A percentile compares a stretch with the other conserved stretches of the same genome.
Conservation (phyloP, 208 protist genomes). For the Wallacemonas collosoma region DNA sequence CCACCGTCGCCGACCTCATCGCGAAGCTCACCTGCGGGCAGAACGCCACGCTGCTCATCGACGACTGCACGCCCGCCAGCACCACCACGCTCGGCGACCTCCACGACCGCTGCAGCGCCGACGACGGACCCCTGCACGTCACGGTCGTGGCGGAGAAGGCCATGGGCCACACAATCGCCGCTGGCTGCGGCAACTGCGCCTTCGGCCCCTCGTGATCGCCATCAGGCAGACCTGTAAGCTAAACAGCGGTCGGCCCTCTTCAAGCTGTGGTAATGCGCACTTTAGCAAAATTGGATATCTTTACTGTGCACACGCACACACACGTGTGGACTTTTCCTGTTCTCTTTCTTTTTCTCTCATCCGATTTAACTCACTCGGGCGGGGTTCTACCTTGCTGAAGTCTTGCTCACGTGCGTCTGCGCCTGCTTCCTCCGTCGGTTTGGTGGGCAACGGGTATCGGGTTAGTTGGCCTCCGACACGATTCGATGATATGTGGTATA, state of each 20-base stretch:
- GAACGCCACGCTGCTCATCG: constrained; percentile 22
- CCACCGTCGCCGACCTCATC: constrained; percentile 23
- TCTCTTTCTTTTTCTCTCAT: too few species aligned
- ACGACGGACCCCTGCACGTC: constrained; percentile 35
- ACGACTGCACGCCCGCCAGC: constrained; percentile 25
- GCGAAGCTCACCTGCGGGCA: constrained; percentile 4
- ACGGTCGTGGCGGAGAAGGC: constrained; percentile 17
- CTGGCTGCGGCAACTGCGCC: background rate
- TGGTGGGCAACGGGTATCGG: too few species aligned
- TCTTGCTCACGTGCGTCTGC: too few species aligned
- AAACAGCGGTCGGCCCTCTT: too few species aligned
- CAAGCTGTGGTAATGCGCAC: background rate
- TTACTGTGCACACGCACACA: too few species aligned
- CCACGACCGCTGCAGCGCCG: constrained; percentile 22
- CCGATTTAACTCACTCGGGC: too few species aligned
- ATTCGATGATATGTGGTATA: too few species aligned
- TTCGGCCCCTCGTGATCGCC: background rate
- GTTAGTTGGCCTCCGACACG: too few species aligned
- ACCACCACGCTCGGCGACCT: constrained; percentile 25
- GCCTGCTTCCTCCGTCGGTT: too few species aligned
- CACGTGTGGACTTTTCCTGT: too few species aligned
- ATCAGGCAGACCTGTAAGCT: background rate
- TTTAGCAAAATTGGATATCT: background rate
- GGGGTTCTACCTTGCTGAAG: too few species aligned
- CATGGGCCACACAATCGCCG: constrained; percentile 15